Percentiles rank a stretch among this genome's conserved stretches.
Conservation (phyloP, 164 flowering plant genomes). For the Liquidambar formosana region DNA sequence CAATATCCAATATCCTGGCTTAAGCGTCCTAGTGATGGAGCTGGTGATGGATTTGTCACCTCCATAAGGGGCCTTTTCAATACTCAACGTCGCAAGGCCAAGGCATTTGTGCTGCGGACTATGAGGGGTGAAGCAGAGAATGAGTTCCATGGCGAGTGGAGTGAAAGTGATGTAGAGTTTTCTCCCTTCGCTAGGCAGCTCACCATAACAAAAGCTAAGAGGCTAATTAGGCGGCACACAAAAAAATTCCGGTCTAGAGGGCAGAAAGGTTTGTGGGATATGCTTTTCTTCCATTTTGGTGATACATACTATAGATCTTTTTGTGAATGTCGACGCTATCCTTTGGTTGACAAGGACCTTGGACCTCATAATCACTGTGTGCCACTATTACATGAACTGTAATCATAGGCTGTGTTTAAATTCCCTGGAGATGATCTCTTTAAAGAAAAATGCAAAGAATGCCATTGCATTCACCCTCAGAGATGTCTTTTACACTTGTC, state of each 20-base stretch:
- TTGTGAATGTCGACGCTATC: neutral
- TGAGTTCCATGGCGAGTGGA: slow-evolving; percentile 89
- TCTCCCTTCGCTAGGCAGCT: slow-evolving; percentile 93
- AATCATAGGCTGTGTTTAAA: too few species aligned
- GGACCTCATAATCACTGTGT: too few species aligned
- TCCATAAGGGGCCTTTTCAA: slow-evolving; percentile 88
- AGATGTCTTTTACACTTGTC: too few species aligned
- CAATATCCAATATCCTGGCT: slow-evolving; percentile 61
- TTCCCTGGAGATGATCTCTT: too few species aligned
- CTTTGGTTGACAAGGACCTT: neutral
- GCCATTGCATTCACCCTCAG: too few species aligned
- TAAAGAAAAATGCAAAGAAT: too few species aligned
- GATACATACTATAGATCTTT: neutral
- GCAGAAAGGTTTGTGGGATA: slow-evolving; percentile 63
- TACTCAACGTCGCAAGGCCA: slow-evolving; percentile 90
- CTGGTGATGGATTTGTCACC: slow-evolving; percentile 98
- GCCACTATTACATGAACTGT: too few species aligned
- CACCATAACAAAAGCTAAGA: slow-evolving; percentile 89
- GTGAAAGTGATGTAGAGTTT: slow-evolving; percentile 89
- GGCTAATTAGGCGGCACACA: slow-evolving; percentile 86
- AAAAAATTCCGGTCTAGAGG: slow-evolving; percentile 86
- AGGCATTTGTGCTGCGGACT: slow-evolving; percentile 87
- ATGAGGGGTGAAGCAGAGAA: slow-evolving; percentile 95
- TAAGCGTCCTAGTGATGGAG: slow-evolving; percentile 83
- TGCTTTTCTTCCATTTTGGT: neutral